phyloP scores from a whole-genome alignment of 148 eudicot species.

The Amaranthus hypochondriacus region DNA sequence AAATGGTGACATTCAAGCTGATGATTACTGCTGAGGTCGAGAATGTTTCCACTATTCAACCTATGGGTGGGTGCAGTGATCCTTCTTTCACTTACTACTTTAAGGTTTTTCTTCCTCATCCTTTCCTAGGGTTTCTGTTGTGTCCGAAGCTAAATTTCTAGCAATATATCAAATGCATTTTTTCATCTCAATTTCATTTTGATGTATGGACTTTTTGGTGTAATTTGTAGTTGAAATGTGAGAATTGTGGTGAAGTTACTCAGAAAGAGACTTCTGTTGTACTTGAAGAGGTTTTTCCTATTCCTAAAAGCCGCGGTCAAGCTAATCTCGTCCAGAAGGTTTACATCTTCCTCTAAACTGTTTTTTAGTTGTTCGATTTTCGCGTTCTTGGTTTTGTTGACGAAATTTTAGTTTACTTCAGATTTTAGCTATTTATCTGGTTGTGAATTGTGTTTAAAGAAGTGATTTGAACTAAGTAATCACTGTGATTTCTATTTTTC shows the following conservation, averaged over 20 bases:
- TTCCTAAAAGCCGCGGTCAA: slow-evolving; percentile 46
- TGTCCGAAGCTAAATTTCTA: background rate
- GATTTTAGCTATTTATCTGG: too few species aligned
- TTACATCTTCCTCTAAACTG: slow-evolving; percentile 4
- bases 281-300: slow-evolving; percentile 55
- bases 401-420: too few species aligned
- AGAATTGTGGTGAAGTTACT: slow-evolving; percentile 77
- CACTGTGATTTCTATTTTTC: too few species aligned
- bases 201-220: background rate
- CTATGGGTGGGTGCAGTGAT: slow-evolving; percentile 73
- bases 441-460: too few species aligned
- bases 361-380: background rate
- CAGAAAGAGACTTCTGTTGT: slow-evolving; percentile 61
- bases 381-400: background rate
- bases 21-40: slow-evolving; percentile 74
- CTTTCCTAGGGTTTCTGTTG: background rate
- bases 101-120: slow-evolving; percentile 44
- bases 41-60: slow-evolving; percentile 64
- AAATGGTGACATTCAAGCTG: slow-evolving; percentile 71
- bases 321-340: slow-evolving; percentile 84
- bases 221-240: slow-evolving; percentile 64
- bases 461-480: too few species aligned
- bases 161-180: background rate
- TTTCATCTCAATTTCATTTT: background rate
- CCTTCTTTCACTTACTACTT: slow-evolving; percentile 68